Evolutionary conservation across 768 basidiomycete genomes (phyloP), one percentile per base, ranked within the genome.

Genomic region (Steccherinum ochraceum): DNA sequence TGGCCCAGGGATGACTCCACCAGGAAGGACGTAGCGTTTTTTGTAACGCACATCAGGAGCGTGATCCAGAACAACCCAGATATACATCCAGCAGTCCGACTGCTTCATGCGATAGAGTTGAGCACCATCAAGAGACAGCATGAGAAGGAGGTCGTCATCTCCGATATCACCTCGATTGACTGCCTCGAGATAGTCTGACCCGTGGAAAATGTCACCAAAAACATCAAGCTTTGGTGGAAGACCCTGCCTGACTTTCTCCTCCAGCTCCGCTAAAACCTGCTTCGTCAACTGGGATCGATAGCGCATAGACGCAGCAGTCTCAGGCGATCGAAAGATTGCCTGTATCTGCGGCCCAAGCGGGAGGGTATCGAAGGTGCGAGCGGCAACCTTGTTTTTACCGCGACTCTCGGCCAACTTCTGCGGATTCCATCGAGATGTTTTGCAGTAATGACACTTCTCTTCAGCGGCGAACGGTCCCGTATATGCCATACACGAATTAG

Each of bases 1-100:
- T 1, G 65, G 68, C 0, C 65, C 69, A 12, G 58, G 61, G 45
- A 69, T 62, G 18, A 67, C 16, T 7, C 54, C 63, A n/a, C 64
- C 65, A n/a, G 60, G 55, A 7, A 67, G 25, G 12, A 67, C 60
- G 40, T 63, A 43, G 5, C 52, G 50, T 53, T 67, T 69, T 49
- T 63, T 63, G 55, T 69, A 68, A 20, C 62, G 62, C 2, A 19
- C n/a, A 12, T 64, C 58, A 0, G 65, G 63, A 0, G 57, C 3
- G 5, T 54, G 50, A 24, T 65, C 54, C 3, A 63, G 13, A 5
- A 68, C 11, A 20, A 69, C 51, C 64, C 63, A 68, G 20, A 68
- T 58, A 24, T 62, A 65, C 3, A 69, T 59, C 67, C 67, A 69
- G 39, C 64, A 64, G 45, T 68, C 66, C 1, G 67, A 70, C 5